Base-by-base conservation (phyloP, 768 basidiomycete genomes). In the Dioszegia hungarica region DNA sequence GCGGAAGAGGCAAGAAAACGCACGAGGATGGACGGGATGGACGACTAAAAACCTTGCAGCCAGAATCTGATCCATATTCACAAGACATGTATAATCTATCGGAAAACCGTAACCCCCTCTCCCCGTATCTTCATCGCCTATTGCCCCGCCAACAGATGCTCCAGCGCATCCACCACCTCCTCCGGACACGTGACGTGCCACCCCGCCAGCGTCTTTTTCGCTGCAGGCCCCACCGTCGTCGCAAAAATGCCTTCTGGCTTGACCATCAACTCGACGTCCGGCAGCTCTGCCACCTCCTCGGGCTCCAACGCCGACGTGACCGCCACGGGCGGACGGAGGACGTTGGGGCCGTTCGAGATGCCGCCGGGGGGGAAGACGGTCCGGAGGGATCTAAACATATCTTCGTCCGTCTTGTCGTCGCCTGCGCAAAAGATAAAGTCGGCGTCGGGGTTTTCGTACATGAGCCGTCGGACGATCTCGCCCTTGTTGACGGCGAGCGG, bases 351-450 rank as follows among this genome's bases (percentile, higher is more conserved):
- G 24, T 63, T 61, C 54, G 62, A 54, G 29, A 74, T 57, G 10
- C 74, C 74, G 12, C 73, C 73, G 17, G 72, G 69, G 34, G 79
- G 75, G 78, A 88, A 87, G 61, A 86, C 79, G 22, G 71, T 56
- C 63, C 84, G 81, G 0, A 94, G 81, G 0, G 90, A 82, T 63
- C 92, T 86, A 87, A 97, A 97, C 94, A 99, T 99, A 79, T 99
- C 94, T 79, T 99, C 94, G 79, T 97, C 91, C 45, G 93, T 93
- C 84, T 97, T 99, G 80, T 99, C 94, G 70, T 99, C 94, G 41
- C 94, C 94, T 1, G 93, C 94, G 73, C 94, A 99, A 80, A 97
- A 94, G 75, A 97, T 81, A 70, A 97, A 92, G 74, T 95, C 90
- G 41, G 90, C 86, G 57, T 94, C 90, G 1, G 93, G 89, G 80